phyloP scores from a whole-genome alignment of 345 rosid genomes.

The Hirschfeldia incana region DNA sequence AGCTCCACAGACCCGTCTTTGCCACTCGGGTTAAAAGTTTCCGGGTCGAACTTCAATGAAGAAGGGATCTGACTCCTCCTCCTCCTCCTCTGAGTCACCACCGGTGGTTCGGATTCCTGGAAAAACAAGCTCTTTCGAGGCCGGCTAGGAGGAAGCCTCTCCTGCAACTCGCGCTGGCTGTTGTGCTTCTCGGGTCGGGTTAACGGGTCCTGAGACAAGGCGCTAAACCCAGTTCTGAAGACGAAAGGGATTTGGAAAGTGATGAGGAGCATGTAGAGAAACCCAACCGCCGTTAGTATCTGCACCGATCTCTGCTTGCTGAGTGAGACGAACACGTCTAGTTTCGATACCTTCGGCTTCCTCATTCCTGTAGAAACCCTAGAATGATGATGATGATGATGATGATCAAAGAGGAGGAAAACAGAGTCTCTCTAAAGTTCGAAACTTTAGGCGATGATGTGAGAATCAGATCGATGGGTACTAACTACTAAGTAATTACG shows the following conservation, averaged over 20 bases:
- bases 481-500: not conserved
- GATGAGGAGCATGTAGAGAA: conserved; percentile 57
- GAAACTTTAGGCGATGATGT: not conserved
- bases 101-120: conserved; percentile 35
- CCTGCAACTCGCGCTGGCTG: conserved; percentile 50
- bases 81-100: not conserved
- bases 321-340: conserved; percentile 45
- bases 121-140: conserved; percentile 50
- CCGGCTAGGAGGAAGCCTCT: conserved; percentile 56
- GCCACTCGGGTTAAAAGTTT: conserved; percentile 44
- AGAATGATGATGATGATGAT: conserved; percentile 10
- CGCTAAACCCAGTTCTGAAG: conserved; percentile 45
- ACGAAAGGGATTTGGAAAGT: conserved; percentile 71
- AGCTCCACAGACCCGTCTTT: conserved; percentile 58
- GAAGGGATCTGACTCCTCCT: conserved; percentile 43
- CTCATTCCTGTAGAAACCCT: conserved; percentile 31
- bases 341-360: conserved; percentile 35
- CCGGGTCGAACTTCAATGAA: conserved; percentile 51
- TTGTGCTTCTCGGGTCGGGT: conserved; percentile 50
- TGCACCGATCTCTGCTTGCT: conserved; percentile 64
- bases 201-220: conserved; percentile 51
- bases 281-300: conserved; percentile 51
- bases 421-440: conserved; percentile 18
- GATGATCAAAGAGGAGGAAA: conserved; percentile 9
- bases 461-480: conserved; percentile 7